These are phyloP conservation scores for Debaryomycetaceae sp. DNA, from an alignment of 1,139 yeast genomes.

Conservation along the genomic window DNA sequence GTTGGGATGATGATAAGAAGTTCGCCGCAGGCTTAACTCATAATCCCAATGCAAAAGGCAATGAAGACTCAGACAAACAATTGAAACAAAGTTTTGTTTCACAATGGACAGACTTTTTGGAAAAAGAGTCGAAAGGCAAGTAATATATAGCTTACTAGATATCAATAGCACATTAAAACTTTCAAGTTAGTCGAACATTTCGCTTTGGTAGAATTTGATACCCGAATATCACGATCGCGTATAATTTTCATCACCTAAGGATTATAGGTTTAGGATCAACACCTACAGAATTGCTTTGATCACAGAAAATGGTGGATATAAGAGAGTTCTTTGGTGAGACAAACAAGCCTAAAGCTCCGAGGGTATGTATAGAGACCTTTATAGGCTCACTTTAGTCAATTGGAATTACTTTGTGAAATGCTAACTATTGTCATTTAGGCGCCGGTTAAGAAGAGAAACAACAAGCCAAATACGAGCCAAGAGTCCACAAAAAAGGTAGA, in stretches of 20 bases:
- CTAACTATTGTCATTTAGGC: constrained; percentile 1
- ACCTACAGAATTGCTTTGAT: neutral
- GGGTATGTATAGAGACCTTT: neutral
- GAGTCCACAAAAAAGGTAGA: neutral
- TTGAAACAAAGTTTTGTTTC: constrained; percentile 73
- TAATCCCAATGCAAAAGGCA: constrained; percentile 22
- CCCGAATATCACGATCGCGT: neutral
- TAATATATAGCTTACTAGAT: neutral
- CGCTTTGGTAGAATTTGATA: neutral
- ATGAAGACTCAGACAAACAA: constrained; percentile 19
- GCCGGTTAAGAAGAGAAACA: neutral
- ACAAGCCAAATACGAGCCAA: neutral
- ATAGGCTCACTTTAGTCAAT: neutral
- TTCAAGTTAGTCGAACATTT: too few species aligned
- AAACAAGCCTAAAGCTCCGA: neutral
- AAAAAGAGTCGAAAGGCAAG: constrained; percentile 53
- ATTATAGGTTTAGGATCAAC: neutral
- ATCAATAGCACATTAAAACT: neutral
- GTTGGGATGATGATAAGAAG: constrained; percentile 84
- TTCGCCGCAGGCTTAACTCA: constrained; percentile 78
- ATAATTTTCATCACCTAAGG: neutral
- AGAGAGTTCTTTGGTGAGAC: constrained; percentile 23
- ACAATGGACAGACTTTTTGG: constrained; percentile 85
- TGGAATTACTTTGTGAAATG: neutral
- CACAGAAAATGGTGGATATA: constrained; percentile 35